Conservation (phyloP, 345 rosid genomes). For the Melaleuca quinquenervia region DNA sequence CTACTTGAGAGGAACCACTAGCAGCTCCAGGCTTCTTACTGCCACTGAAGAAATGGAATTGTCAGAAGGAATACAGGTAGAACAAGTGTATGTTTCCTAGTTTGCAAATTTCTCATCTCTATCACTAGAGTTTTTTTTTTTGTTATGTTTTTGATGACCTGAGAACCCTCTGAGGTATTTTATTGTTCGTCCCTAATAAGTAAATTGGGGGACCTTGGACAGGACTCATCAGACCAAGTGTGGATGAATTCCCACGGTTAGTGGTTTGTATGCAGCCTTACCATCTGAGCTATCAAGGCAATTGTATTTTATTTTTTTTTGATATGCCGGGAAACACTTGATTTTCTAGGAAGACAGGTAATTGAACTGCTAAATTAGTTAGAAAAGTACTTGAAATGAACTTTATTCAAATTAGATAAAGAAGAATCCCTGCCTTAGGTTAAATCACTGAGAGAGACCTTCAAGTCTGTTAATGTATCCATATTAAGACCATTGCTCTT, state of each 20-base stretch:
- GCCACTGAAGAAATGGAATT: slow-evolving; percentile 65
- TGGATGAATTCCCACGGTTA: not conserved
- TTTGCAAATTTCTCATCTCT: not conserved
- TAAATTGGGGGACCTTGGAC: not conserved
- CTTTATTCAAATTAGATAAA: not conserved
- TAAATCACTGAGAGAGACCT: not conserved
- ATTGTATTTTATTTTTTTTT: not conserved
- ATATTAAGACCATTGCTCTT: not conserved
- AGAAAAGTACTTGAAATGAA: not conserved
- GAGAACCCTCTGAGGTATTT: not conserved
- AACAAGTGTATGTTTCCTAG: not conserved
- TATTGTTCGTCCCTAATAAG: not conserved
- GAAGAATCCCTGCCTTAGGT: not conserved
- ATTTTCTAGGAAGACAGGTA: not conserved
- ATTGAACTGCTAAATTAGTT: not conserved
- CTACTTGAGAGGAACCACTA: slow-evolving; percentile 58
- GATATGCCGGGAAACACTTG: not conserved
- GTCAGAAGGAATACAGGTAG: slow-evolving; percentile 92
- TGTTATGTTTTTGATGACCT: not conserved
- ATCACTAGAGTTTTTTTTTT: not conserved
- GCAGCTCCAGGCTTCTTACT: slow-evolving; percentile 68
- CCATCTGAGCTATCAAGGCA: not conserved
- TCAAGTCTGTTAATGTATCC: not conserved
- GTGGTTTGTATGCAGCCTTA: not conserved
- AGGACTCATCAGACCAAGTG: not conserved